Base-by-base conservation (phyloP, 805 yeast genomes). In the Suhomyces sp. region DNA sequence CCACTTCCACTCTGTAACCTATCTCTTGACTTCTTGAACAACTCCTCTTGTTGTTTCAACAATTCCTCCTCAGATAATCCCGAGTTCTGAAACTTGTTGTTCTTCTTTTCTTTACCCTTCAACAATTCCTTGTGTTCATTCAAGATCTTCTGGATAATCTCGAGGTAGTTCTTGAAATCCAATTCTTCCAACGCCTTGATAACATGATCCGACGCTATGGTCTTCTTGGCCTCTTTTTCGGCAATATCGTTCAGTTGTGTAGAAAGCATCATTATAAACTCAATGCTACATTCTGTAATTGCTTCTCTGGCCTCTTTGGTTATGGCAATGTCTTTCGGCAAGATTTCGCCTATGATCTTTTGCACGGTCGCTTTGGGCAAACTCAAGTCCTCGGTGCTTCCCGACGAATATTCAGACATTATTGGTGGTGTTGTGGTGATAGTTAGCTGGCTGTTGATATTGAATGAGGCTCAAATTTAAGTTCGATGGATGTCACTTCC, bases 141-240 rank as follows among this genome's bases (percentile, higher is more conserved):
- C 44, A 91, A 69, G 15, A 86, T 86, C 44, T 82, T 81, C 51
- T 85, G 82, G 28, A 93, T 76, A 18, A 87, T 82, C 22, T 83
- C 90, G 33, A 93, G 71, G 58, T 91, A 93, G 40, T 86, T 88
- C 19, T 73, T 74, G 59, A 88, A 93, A 18, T 95, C 98, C 36
- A 93, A 70, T 51, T 85, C 95, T 42, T 77, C 81, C 28, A 93
- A 65, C 0, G 98, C 97, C 52, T 82, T 84, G 44, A 91, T 74
- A 24, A 93, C 97, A 56, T 93, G 98, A 57, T 93, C 98, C 2
- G 95, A 83, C 0, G 96, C 95, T 28, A 93, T 93, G 2, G 98
- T 93, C 62, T 93, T 93, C 60, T 93, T 93, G 35, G 95, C 80
- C 56, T 93, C 98, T 50, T 83, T 84, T 50, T 93, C 98, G 1